phyloP scores from a whole-genome alignment of 2,329 filamentous ascomycete genomes.

The Diaporthe australafricana region DNA sequence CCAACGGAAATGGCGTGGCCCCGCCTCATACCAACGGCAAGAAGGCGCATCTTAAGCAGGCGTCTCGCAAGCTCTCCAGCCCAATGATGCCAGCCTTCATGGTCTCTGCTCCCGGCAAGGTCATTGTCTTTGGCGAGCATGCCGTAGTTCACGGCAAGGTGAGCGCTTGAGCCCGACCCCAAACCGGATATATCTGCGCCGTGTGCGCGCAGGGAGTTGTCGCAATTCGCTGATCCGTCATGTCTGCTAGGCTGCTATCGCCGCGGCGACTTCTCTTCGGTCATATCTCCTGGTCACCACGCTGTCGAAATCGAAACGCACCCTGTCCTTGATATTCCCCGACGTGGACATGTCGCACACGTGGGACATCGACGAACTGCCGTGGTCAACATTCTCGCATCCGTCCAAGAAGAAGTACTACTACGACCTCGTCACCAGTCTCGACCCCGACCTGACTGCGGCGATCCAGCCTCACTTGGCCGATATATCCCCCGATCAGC shows the following conservation, averaged over 20 bases:
- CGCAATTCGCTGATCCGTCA: slow-evolving; percentile 32
- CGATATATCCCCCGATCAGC: slow-evolving; percentile 73
- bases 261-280: slow-evolving; percentile 92
- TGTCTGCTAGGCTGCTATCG: slow-evolving; percentile 79
- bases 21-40: slow-evolving; percentile 48
- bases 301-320: slow-evolving; percentile 90
- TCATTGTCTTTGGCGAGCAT: slow-evolving; percentile 98
- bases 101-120: slow-evolving; percentile 97
- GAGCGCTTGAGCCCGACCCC: slow-evolving; percentile 35
- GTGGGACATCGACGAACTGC: slow-evolving; percentile 93
- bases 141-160: slow-evolving; percentile 98
- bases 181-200: background rate
- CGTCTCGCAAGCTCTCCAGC: slow-evolving; percentile 68
- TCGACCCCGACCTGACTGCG: slow-evolving; percentile 85
- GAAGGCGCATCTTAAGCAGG: slow-evolving; percentile 49
- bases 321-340: slow-evolving; percentile 87
- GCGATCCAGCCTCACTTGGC: slow-evolving; percentile 84
- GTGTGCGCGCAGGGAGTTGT: background rate
- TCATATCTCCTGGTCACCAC: slow-evolving; percentile 97
- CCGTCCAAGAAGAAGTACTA: slow-evolving; percentile 93
- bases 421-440: slow-evolving; percentile 85
- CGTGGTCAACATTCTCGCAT: slow-evolving; percentile 85
- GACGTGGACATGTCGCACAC: slow-evolving; percentile 91
- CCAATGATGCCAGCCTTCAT: slow-evolving; percentile 91
- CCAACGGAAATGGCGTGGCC: slow-evolving; percentile 45